A percentile compares a stretch with the other conserved stretches of the same genome.
Evolutionary conservation across 805 yeast genomes (phyloP).

Genomic region (Wilhelminamyces savonicus): DNA sequence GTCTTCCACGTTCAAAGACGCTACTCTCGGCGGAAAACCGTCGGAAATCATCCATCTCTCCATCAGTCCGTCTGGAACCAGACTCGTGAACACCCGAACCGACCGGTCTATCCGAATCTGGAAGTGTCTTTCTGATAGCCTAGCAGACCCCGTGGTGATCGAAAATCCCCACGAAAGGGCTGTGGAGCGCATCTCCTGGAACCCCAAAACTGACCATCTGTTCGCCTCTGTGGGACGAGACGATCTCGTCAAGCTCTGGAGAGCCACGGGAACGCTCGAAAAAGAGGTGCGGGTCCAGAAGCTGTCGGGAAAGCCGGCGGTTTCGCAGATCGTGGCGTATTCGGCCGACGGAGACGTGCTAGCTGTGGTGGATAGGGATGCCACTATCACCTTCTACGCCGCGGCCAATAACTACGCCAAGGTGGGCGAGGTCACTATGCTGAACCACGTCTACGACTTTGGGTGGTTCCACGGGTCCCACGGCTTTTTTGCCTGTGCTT

Average conservation of each 20-base stretch:
- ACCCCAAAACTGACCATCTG: conserved; percentile 38
- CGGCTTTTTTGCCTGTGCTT: conserved; percentile 29
- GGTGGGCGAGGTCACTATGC: conserved; percentile 15
- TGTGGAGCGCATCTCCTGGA: conserved; percentile 42
- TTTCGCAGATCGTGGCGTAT: conserved; percentile 21
- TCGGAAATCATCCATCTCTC: conserved; percentile 31
- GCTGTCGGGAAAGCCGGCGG: conserved; percentile 8
- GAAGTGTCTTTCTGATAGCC: conserved; percentile 19
- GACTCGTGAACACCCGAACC: conserved; percentile 36
- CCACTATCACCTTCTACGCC: conserved; percentile 29
- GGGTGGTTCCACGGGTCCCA: conserved; percentile 42
- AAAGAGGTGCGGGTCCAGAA: conserved; percentile 20
- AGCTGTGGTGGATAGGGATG: conserved; percentile 36
- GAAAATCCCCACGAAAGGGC: conserved; percentile 34
- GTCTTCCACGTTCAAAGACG: conserved; percentile 9
- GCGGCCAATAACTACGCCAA: conserved; percentile 22
- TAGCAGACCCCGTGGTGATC: conserved; percentile 33
- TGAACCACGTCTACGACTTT: conserved; percentile 28
- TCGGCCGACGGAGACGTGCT: conserved; percentile 44
- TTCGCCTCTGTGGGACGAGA: conserved; percentile 49
- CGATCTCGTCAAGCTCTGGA: conserved; percentile 41
- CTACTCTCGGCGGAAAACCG: conserved; percentile 8
- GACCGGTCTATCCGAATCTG: conserved; percentile 40
- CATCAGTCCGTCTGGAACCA: conserved; percentile 37
- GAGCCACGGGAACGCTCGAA: conserved; percentile 28